Evolutionary conservation across 2,329 filamentous ascomycete genomes (phyloP).

Genomic region (Hypoxylon sp.): DNA sequence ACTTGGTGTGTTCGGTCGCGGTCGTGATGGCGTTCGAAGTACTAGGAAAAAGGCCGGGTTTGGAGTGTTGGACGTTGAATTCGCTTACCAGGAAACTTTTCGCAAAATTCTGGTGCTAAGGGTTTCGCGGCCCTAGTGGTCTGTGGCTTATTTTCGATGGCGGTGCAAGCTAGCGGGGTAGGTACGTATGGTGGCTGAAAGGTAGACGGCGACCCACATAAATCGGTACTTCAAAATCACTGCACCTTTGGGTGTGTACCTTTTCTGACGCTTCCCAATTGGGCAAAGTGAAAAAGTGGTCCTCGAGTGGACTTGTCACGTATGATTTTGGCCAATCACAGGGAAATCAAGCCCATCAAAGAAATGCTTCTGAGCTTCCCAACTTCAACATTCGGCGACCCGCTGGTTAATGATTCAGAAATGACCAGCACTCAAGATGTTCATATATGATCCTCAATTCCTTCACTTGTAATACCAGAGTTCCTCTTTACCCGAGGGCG

Average conservation of each 20-base stretch:
- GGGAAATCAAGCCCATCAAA: slow-evolving; percentile 31
- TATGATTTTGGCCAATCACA: slow-evolving; percentile 40
- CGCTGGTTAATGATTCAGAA: slow-evolving; percentile 11
- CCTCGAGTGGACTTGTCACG: neutral
- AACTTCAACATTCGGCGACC: slow-evolving; percentile 16
- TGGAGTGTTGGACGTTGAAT: slow-evolving; percentile 48
- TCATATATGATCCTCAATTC: slow-evolving; percentile 22
- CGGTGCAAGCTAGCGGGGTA: neutral
- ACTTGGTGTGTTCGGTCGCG: slow-evolving; percentile 60
- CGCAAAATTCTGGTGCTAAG: slow-evolving; percentile 53
- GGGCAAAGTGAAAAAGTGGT: slow-evolving; percentile 2
- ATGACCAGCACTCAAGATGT: slow-evolving; percentile 6
- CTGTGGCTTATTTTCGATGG: slow-evolving; percentile 41
- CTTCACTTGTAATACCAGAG: slow-evolving; percentile 3
- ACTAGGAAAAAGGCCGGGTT: slow-evolving; percentile 46
- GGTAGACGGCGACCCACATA: neutral
- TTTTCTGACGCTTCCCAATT: slow-evolving; percentile 1
- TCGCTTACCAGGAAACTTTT: slow-evolving; percentile 52
- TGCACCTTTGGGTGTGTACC: no score
- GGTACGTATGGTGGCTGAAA: slow-evolving; percentile 8
- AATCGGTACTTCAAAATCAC: no score
- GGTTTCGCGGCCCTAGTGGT: slow-evolving; percentile 54
- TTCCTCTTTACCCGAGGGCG: neutral
- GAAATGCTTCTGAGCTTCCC: slow-evolving; percentile 26
- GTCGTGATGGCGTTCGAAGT: slow-evolving; percentile 56